Percentiles rank a stretch among this genome's conserved stretches.
These are phyloP conservation scores for Pezicula radicicola DNA, from an alignment of 2,329 filamentous ascomycete genomes.

Conservation along the genomic window DNA sequence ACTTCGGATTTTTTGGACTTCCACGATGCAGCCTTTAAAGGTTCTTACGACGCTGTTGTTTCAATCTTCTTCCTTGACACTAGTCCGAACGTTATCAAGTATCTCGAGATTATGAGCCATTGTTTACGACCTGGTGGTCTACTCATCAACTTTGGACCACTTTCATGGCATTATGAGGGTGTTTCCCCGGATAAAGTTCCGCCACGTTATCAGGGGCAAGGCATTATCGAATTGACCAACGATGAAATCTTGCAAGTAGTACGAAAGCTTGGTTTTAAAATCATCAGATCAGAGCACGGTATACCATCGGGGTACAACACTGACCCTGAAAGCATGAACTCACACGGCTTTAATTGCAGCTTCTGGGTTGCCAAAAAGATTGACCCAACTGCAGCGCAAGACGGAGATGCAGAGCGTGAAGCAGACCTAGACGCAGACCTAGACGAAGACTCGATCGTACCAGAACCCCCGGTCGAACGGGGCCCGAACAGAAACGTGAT, in stretches of 20 bases:
- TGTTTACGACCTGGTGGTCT: slow-evolving; percentile 77
- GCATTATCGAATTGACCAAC: slow-evolving; percentile 84
- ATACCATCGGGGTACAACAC: slow-evolving; percentile 83
- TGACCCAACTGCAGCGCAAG: too few relatives aligned
- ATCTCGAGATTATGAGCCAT: slow-evolving; percentile 77
- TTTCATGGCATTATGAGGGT: slow-evolving; percentile 95
- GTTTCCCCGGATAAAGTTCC: slow-evolving; percentile 18
- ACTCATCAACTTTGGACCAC: slow-evolving; percentile 85
- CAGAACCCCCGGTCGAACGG: too few relatives aligned
- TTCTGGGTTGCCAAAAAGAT: slow-evolving; percentile 83
- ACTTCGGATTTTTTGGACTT: slow-evolving; percentile 93
- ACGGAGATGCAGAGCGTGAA: too few relatives aligned
- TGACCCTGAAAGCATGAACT: slow-evolving; percentile 80
- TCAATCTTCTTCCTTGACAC: slow-evolving; percentile 98
- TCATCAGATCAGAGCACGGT: slow-evolving; percentile 60
- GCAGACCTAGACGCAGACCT: too few relatives aligned
- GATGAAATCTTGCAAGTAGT: slow-evolving; percentile 83
- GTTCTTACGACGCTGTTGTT: slow-evolving; percentile 75
- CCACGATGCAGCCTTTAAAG: slow-evolving; percentile 55
- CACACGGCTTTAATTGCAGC: slow-evolving; percentile 75
- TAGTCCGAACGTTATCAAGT: slow-evolving; percentile 86
- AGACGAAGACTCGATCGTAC: too few relatives aligned
- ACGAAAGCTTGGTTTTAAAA: slow-evolving; percentile 69
- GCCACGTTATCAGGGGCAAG: slow-evolving; percentile 29
- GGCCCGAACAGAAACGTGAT: too few relatives aligned